Conservation (phyloP, 2,329 filamentous ascomycete genomes). For the Drechslerella coelobrocha region DNA sequence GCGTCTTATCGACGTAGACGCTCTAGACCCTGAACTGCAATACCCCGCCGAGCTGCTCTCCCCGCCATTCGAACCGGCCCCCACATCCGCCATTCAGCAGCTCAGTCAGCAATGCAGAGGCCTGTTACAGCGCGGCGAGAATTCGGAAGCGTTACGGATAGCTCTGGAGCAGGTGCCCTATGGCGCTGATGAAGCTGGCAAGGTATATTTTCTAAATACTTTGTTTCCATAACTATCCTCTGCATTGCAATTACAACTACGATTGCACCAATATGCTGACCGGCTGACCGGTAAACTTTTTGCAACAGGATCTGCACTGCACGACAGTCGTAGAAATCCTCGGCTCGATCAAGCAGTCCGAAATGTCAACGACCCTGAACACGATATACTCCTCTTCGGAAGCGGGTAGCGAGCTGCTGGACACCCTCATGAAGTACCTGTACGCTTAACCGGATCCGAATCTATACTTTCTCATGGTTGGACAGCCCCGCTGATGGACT, state of each 20-base stretch:
- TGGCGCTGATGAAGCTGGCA: conserved; percentile 54
- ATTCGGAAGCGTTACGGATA: conserved; percentile 52
- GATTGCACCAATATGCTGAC: too few relatives aligned
- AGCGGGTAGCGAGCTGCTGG: conserved; percentile 82
- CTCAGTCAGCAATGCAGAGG: conserved; percentile 53
- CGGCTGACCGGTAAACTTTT: too few relatives aligned
- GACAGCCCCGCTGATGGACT: not conserved
- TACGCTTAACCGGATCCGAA: conserved; percentile 62
- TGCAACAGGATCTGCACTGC: conserved; percentile 83
- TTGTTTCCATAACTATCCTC: not conserved
- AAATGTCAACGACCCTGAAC: conserved; percentile 88
- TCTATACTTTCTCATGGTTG: not conserved
- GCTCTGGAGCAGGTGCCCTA: conserved; percentile 54
- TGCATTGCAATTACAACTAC: not conserved
- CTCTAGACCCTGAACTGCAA: conserved; percentile 54
- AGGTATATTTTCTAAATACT: conserved; percentile 43
- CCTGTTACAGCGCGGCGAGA: conserved; percentile 53
- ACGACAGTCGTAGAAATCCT: conserved; percentile 90
- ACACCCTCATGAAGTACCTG: conserved; percentile 98
- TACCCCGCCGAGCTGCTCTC: conserved; percentile 54
- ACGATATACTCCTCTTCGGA: conserved; percentile 74
- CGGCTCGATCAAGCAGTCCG: conserved; percentile 92
- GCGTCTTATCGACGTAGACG: conserved; percentile 55
- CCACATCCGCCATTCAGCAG: conserved; percentile 51
- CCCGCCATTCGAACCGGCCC: conserved; percentile 52